These are phyloP conservation scores for Fusarium udum DNA, from an alignment of 2,329 filamentous ascomycete genomes.

Conservation along the genomic window DNA sequence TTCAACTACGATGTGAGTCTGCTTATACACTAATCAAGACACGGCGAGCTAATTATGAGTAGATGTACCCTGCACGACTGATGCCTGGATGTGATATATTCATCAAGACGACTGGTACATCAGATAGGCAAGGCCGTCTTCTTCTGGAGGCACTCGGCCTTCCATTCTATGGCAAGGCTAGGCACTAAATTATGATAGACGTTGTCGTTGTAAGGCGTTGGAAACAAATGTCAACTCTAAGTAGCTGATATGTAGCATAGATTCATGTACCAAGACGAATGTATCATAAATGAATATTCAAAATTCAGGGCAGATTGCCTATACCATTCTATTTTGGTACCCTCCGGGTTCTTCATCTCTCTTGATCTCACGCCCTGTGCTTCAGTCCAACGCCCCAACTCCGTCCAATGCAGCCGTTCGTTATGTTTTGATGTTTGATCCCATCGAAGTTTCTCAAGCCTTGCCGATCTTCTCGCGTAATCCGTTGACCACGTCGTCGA, in stretches of 20 bases:
- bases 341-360: conserved; percentile 5
- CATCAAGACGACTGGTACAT: conserved; percentile 84
- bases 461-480: conserved; percentile 65
- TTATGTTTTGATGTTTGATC: conserved; percentile 15
- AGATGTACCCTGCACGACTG: conserved; percentile 74
- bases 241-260: conserved; percentile 43
- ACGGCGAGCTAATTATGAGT: conserved; percentile 16
- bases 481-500: conserved; percentile 77
- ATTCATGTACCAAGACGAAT: conserved; percentile 48
- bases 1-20: conserved; percentile 88
- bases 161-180: conserved; percentile 82
- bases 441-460: conserved; percentile 21
- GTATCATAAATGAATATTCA: conserved; percentile 46
- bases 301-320: conserved; percentile 30
- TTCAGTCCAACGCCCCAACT: conserved; percentile 46
- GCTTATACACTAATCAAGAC: not conserved
- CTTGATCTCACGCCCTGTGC: conserved; percentile 2
- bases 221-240: conserved; percentile 28
- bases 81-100: conserved; percentile 87
- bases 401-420: conserved; percentile 47
- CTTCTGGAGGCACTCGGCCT: conserved; percentile 61
- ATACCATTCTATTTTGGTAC: conserved; percentile 21
- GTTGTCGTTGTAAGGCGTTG: conserved; percentile 1
- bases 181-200: conserved; percentile 45
- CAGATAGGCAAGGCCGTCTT: conserved; percentile 84